Evolutionary conservation across 441 rosid species (phyloP).

Genomic region (Euphorbia schlechtendalii): DNA sequence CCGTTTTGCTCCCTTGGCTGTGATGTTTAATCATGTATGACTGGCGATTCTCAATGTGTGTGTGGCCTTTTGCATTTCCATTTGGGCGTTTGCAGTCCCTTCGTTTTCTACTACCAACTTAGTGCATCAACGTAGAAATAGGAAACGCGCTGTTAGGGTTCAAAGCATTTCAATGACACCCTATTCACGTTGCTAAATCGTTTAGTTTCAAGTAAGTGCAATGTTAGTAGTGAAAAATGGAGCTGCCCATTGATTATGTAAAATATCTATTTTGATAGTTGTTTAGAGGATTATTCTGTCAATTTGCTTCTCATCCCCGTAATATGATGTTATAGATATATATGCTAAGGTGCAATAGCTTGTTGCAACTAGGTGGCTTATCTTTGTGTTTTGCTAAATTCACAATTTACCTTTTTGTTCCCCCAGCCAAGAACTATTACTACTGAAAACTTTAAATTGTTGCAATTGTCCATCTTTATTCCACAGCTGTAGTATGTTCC

Average conservation of each 20-base stretch:
- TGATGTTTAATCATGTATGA: not conserved
- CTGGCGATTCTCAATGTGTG: not conserved
- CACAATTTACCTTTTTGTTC: not conserved
- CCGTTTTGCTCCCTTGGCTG: not conserved
- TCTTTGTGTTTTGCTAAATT: not conserved
- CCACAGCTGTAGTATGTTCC: not conserved
- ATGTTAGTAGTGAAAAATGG: not conserved
- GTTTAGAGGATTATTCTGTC: not conserved
- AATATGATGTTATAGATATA: not conserved
- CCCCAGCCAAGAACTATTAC: slow-evolving; percentile 5
- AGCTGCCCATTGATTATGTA: not conserved
- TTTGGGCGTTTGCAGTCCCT: not conserved
- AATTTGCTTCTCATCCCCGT: not conserved
- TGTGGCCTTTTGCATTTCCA: not conserved
- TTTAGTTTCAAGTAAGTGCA: too few species aligned
- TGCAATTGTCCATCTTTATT: slow-evolving; percentile 4
- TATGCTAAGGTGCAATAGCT: too few species aligned
- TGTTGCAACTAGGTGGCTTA: not conserved
- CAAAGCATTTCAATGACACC: not conserved
- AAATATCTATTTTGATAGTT: not conserved
- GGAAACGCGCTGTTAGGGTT: not conserved
- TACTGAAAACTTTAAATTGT: slow-evolving; percentile 2
- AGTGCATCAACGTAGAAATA: not conserved
- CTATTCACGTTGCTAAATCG: too few species aligned
- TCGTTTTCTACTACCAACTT: not conserved